These are phyloP conservation scores for Mortierella sp. DNA, from an alignment of 371 early-diverging fungal species.

Conservation along the genomic window DNA sequence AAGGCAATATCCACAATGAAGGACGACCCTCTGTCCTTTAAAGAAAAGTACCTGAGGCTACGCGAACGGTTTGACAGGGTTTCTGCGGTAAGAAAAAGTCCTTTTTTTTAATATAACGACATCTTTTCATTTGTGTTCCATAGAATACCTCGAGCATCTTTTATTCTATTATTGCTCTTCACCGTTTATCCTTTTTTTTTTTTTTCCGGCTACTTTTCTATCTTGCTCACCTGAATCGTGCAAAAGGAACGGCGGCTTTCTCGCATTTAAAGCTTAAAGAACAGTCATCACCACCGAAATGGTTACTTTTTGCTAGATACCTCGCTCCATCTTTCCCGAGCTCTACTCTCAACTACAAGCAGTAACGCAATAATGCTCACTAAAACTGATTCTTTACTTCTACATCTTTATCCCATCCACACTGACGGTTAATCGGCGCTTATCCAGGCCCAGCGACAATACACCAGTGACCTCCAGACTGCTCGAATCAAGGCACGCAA, in stretches of 20 bases:
- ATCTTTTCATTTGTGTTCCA: neutral
- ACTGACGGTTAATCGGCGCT: neutral
- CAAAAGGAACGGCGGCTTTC: no score
- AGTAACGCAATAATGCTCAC: slow-evolving; percentile 3
- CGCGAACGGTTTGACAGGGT: slow-evolving; percentile 53
- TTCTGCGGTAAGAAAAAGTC: slow-evolving; percentile 34
- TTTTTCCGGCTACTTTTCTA: no score
- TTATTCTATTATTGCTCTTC: neutral
- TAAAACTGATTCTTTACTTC: no score
- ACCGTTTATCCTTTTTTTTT: no score
- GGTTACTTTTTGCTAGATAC: no score
- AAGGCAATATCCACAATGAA: slow-evolving; percentile 9
- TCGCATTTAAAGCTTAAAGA: no score
- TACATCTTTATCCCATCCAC: neutral
- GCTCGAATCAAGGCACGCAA: slow-evolving; percentile 42
- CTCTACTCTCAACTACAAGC: neutral
- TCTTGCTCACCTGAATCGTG: no score
- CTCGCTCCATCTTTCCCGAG: no score
- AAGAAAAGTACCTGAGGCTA: slow-evolving; percentile 50
- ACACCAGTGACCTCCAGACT: slow-evolving; percentile 46
- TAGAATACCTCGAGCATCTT: neutral
- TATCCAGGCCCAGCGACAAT: slow-evolving; percentile 45
- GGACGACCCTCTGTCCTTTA: slow-evolving; percentile 40
- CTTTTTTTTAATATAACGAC: neutral
- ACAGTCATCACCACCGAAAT: no score